Evolutionary conservation across 2,329 filamentous ascomycete genomes (phyloP).

Genomic region (Cordyceps cicadae): DNA sequence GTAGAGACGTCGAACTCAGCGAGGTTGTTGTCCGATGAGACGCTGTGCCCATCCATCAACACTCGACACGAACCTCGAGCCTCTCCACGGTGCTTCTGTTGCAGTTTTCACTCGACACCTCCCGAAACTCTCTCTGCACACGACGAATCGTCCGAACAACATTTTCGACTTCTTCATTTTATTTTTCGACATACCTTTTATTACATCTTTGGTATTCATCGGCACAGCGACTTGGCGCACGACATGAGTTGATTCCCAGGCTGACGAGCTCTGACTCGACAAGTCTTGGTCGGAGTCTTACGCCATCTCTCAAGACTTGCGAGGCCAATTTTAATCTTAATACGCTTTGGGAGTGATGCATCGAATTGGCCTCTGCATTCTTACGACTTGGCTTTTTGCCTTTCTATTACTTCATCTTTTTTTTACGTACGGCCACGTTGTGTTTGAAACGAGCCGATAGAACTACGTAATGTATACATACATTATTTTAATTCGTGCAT

Average conservation of each 20-base stretch:
- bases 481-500: constrained; percentile 29
- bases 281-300: constrained; percentile 1
- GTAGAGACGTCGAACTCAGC: constrained; percentile 35
- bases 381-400: constrained; percentile 3
- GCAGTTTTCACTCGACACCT: background rate
- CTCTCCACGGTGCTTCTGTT: background rate
- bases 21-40: constrained; percentile 32
- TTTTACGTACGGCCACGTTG: constrained; percentile 21
- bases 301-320: background rate
- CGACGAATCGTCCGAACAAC: constrained; percentile 19
- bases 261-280: background rate
- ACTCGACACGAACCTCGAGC: background rate
- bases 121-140: background rate
- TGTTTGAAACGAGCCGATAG: constrained; percentile 25
- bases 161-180: constrained; percentile 20
- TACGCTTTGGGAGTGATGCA: constrained; percentile 2
- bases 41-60: background rate
- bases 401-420: constrained; percentile 4
- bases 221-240: constrained; percentile 33
- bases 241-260: constrained; percentile 15
- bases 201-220: constrained; percentile 33
- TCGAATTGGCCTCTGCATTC: constrained; percentile 1
- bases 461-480: constrained; percentile 34
- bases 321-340: constrained; percentile 10
- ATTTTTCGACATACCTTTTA: constrained; percentile 24